Evolutionary conservation across 352 stramenopile species (phyloP), one percentile per base, ranked within the genome.

Genomic region (Phytophthora uliginosa): DNA sequence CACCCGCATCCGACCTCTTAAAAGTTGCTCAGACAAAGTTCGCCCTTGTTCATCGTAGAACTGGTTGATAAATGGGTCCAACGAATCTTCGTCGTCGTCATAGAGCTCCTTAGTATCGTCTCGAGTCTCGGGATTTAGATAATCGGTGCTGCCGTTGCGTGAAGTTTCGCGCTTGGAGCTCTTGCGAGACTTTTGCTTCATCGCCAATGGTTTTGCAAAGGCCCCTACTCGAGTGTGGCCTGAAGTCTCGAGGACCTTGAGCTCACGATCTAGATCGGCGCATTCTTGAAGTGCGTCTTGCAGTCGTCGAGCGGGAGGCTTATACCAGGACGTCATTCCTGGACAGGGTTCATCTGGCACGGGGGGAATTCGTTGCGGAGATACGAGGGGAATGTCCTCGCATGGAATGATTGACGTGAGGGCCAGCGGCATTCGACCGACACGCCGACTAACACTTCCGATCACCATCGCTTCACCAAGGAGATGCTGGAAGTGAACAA

Each of bases 161-260:
- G 26, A 2, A 18, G 24, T 70, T 33, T 31, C 22, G 18, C 24
- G 42, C 15, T 55, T 72, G 15, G 20, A 40, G 20, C 17, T 15
- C 55, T 53, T 58, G 15, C 58, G 40, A 31, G 24, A 22, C 28
- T 62, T 64, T 13, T 72, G 54, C 38, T 86, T 73, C 28, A 61
- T 79, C 12, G 63, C 73, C 4, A 92, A 66, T 17, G 85, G 80
- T 55, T 85, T 88, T 0, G 81, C 80, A 40, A 94, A 94, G n/a
- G 70, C 81, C 22, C 86, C 86, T 2, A 93, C 47, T 34, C 79
- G 79, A 18, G 63, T 78, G 48, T 93, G 79, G 2, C 82, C 83
- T 4, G 85, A 92, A 61, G 76, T 89, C 50, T 94, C 86, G 9
- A 94, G 81, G 34, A 91, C 77, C 65, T 87, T 78, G 26, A 94